phyloP scores from a whole-genome alignment of 1,139 yeast genomes.

The Wickerhamiella pararugosa region DNA sequence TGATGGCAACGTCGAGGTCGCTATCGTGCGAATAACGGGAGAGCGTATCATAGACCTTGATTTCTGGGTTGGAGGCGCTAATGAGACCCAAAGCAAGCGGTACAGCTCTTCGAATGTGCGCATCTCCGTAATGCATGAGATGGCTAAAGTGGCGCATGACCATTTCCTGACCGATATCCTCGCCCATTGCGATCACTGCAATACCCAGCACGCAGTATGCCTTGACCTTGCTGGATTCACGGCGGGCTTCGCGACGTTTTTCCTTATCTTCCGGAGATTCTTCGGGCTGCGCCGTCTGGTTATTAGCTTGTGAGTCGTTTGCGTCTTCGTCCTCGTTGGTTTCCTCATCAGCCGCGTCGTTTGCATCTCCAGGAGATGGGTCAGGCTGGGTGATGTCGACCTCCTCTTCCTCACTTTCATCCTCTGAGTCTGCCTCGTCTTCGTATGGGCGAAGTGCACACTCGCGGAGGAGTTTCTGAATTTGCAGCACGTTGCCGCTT shows the following conservation, averaged over 20 bases:
- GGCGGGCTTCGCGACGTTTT: constrained; percentile 22
- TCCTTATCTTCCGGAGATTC: constrained; percentile 20
- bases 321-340: constrained; percentile 13
- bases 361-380: constrained; percentile 7
- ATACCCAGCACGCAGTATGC: constrained; percentile 90
- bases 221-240: constrained; percentile 24
- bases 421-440: constrained; percentile 32
- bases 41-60: constrained; percentile 92
- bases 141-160: constrained; percentile 93
- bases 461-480: constrained; percentile 81
- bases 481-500: constrained; percentile 91
- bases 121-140: constrained; percentile 93
- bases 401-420: constrained; percentile 20
- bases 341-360: constrained; percentile 7
- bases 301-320: constrained; percentile 17
- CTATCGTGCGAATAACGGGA: constrained; percentile 94
- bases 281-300: constrained; percentile 14
- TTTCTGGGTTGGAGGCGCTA: constrained; percentile 87
- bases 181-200: constrained; percentile 95
- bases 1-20: constrained; percentile 86
- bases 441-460: constrained; percentile 45
- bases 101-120: constrained; percentile 82
- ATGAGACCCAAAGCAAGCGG: constrained; percentile 96
- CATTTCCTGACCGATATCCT: constrained; percentile 96
- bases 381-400: constrained; percentile 9